A percentile compares a stretch with the other conserved stretches of the same genome.
Conservation (phyloP, 78 protist genomes). For the Dictyostelium purpureum region DNA sequence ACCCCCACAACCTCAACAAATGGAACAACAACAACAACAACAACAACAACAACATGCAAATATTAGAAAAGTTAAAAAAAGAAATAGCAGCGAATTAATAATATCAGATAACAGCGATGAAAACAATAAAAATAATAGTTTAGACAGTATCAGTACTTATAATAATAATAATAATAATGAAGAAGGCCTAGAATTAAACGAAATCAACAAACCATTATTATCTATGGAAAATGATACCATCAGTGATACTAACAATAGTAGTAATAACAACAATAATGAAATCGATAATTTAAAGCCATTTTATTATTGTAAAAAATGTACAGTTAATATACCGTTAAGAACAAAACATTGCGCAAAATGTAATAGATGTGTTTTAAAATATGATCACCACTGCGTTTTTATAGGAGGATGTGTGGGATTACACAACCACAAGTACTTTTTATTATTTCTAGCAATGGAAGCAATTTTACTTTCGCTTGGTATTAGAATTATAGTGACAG, state of each 20-base stretch:
- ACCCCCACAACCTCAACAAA: no score
- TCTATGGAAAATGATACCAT: no score
- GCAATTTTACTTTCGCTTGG: slow-evolving; percentile 20
- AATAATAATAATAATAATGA: not conserved
- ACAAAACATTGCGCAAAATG: slow-evolving; percentile 51
- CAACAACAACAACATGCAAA: no score
- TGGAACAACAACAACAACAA: no score
- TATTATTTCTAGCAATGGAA: slow-evolving; percentile 1
- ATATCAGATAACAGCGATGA: not conserved
- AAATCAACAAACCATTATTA: no score
- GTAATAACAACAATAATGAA: not conserved
- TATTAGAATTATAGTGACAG: slow-evolving; percentile 31
- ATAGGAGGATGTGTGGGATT: slow-evolving; percentile 56
- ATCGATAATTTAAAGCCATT: not conserved
- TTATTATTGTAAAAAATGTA: slow-evolving; percentile 12
- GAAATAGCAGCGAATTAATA: not conserved
- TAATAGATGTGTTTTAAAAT: slow-evolving; percentile 50
- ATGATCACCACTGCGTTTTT: slow-evolving; percentile 67
- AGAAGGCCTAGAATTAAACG: no score
- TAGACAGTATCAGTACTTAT: not conserved
- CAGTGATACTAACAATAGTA: not conserved
- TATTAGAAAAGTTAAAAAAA: not conserved
- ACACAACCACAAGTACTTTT: slow-evolving; percentile 25
- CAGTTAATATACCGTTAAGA: slow-evolving; percentile 23
- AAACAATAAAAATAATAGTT: not conserved